Evolutionary conservation across 225 moss, liverwort and hornwort genomes (phyloP).

Genomic region (Bryoerythrophyllum caledonicum): DNA sequence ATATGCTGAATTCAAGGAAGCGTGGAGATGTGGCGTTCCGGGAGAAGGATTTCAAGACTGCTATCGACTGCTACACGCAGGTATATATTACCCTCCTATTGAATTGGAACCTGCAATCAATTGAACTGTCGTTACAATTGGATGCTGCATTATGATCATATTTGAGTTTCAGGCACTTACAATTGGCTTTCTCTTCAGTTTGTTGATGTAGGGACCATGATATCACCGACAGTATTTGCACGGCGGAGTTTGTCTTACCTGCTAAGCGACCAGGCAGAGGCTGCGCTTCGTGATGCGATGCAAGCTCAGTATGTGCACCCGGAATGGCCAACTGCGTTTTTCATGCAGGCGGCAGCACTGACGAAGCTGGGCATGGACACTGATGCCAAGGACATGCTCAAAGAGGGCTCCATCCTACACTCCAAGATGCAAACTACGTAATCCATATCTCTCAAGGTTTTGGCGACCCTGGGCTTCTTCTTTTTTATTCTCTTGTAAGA

Average conservation of each 20-base stretch:
- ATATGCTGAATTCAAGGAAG: conserved; percentile 56
- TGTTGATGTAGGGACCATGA: conserved; percentile 95
- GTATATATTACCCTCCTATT: conserved; percentile 13
- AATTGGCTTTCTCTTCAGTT: conserved; percentile 51
- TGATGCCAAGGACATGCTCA: conserved; percentile 91
- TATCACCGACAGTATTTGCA: conserved; percentile 89
- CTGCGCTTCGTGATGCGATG: conserved; percentile 92
- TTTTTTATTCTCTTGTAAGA: conserved; percentile 1
- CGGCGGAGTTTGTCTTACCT: conserved; percentile 83
- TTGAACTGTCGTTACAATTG: not conserved
- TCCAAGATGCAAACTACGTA: conserved; percentile 45
- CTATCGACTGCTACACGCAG: conserved; percentile 59
- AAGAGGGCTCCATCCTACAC: conserved; percentile 73
- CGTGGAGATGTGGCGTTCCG: conserved; percentile 56
- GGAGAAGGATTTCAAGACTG: conserved; percentile 56
- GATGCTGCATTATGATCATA: not conserved
- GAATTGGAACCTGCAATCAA: too few species aligned
- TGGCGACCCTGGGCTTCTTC: not conserved
- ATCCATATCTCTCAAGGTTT: not conserved
- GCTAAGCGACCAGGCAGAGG: conserved; percentile 88
- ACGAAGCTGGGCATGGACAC: conserved; percentile 87
- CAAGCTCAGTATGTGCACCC: conserved; percentile 96
- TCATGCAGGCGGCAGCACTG: conserved; percentile 93
- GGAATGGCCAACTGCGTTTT: conserved; percentile 94
- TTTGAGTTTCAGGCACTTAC: conserved; percentile 13